Base-by-base conservation (phyloP, 2,329 filamentous ascomycete genomes). In the Ceratocystis alfenasii region DNA sequence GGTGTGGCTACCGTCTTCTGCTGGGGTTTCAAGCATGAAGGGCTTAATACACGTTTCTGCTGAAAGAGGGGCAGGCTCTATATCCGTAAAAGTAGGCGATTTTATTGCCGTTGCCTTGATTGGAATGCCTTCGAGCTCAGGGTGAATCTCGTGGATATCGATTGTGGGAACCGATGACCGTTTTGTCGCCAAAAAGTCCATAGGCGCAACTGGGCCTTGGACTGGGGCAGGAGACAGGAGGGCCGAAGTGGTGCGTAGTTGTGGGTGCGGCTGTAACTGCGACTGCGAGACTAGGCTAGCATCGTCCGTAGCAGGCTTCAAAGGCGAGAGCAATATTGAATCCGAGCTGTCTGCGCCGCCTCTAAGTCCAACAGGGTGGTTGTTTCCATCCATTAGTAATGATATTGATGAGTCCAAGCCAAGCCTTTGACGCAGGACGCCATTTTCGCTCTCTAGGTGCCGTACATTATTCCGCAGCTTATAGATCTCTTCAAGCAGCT, bases 121-220 rank as follows among this genome's bases (percentile, higher is more conserved):
- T 1, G 79, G 78, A 63, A 86, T 81, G 5, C 83, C 82, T 71
- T 86, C 83, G n/a, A 85, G 74, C 36, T 80, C 79, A 2, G 82
- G 81, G 69, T 84, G 79, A 30, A 85, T 80, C 67, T 81, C 78
- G 55, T 80, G 78, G 8, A 86, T 79, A 67, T 85, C 83, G 63
- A 86, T 82, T 33, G 80, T 76, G 3, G 79, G 77, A 1, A 78
- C 72, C 17, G 74, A 75, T 22, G 50, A 41, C 22, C 65, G 45
- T 6, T 22, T 72, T 6, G 72, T 71, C 2, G 70, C 70, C 3
- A 77, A 70, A 62, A 78, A 77, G 69, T 78, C 74, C 48, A 73
- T 73, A 36, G 71, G 65, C 20, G 70, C 60, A 1, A 36, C 45
- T 8, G 66, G 66, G 10, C 66, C 66, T 53, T 65, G 66, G 10